A percentile compares a stretch with the other conserved stretches of the same genome.
phyloP scores from a whole-genome alignment of 257 asterid genomes.

The Nicotiana tabacum region DNA sequence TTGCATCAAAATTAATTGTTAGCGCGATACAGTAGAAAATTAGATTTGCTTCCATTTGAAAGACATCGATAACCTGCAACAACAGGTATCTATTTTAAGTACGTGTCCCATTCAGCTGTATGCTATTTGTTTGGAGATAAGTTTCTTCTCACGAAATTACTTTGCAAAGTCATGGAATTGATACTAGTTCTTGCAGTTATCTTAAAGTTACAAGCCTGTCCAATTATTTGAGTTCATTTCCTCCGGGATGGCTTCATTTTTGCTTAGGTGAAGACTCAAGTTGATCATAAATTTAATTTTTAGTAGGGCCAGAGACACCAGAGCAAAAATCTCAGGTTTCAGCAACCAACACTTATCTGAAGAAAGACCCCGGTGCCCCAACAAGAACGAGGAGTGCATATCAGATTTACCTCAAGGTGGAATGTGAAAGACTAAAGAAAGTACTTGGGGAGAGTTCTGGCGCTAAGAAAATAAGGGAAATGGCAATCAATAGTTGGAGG shows the following conservation, averaged over 20 bases:
- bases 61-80: neutral
- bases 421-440: conserved; percentile 40
- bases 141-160: neutral
- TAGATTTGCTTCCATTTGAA: neutral
- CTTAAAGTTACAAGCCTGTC: neutral
- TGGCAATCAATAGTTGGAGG: conserved; percentile 53
- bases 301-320: conserved; percentile 30
- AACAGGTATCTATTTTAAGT: neutral
- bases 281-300: neutral
- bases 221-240: neutral
- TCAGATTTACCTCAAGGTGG: conserved; percentile 52
- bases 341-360: conserved; percentile 13
- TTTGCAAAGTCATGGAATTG: neutral
- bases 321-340: conserved; percentile 17
- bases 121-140: conserved; percentile 1
- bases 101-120: neutral
- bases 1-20: too few species aligned
- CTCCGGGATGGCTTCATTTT: neutral
- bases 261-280: neutral
- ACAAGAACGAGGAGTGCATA: conserved; percentile 48
- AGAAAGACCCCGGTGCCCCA: conserved; percentile 33
- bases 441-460: conserved; percentile 34
- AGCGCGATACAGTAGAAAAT: neutral
- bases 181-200: neutral
- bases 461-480: conserved; percentile 30